Percentiles rank a stretch among this genome's conserved stretches.
These are phyloP conservation scores for Fusarium odoratissimum DNA, from an alignment of 2,329 filamentous ascomycete genomes.

Conservation along the genomic window DNA sequence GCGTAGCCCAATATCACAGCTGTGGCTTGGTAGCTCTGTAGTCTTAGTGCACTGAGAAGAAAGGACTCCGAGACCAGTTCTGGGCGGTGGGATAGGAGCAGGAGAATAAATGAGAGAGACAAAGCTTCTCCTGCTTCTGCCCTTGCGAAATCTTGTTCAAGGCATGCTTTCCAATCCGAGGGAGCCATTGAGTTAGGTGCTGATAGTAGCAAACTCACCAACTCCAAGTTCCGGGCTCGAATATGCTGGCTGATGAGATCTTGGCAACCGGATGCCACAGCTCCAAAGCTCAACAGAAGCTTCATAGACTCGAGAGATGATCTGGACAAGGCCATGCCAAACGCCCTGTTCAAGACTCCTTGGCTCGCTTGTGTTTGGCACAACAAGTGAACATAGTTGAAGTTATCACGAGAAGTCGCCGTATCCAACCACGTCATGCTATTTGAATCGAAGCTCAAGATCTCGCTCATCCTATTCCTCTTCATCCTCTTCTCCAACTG, in stretches of 20 bases:
- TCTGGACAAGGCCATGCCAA: conserved; percentile 12
- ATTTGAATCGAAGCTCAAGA: neutral
- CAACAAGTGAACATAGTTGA: conserved; percentile 19
- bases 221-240: neutral
- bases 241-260: neutral
- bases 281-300: conserved; percentile 20
- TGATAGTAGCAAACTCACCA: neutral
- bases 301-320: neutral
- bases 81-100: neutral
- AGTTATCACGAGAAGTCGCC: neutral
- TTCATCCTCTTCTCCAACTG: conserved; percentile 29
- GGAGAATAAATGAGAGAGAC: neutral
- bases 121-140: neutral
- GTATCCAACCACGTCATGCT: conserved; percentile 15
- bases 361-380: conserved; percentile 14
- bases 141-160: neutral
- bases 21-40: neutral
- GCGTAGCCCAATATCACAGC: conserved; percentile 10
- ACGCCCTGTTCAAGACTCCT: neutral
- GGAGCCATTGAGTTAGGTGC: neutral
- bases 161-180: neutral
- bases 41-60: neutral
- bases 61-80: neutral
- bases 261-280: neutral
- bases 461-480: neutral